A percentile compares a stretch with the other conserved stretches of the same genome.
Conservation (phyloP, 2,329 filamentous ascomycete genomes). For the Hypoxylon sp. region DNA sequence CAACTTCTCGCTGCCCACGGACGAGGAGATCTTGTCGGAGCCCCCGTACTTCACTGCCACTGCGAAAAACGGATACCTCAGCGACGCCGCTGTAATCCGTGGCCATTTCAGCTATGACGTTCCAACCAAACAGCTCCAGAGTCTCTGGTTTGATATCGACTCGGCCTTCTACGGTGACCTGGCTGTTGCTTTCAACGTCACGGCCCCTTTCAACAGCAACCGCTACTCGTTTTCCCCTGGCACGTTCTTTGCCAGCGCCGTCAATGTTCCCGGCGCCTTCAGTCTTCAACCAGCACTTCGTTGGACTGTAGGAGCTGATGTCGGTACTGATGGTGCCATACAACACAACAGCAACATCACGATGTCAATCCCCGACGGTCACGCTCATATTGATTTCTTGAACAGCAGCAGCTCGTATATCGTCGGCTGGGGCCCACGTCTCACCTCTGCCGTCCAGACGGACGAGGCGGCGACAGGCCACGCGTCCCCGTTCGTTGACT, state of each 20-base stretch:
- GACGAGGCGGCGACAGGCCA: slow-evolving; percentile 44
- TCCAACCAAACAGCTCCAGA: slow-evolving; percentile 44
- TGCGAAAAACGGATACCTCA: slow-evolving; percentile 48
- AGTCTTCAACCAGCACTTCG: slow-evolving; percentile 49
- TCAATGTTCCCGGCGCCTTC: slow-evolving; percentile 53
- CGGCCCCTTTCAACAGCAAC: slow-evolving; percentile 45
- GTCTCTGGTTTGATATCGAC: slow-evolving; percentile 54
- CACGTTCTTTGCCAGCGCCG: slow-evolving; percentile 48
- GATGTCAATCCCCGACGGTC: slow-evolving; percentile 47
- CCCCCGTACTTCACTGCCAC: slow-evolving; percentile 46
- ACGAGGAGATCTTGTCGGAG: slow-evolving; percentile 44
- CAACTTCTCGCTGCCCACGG: slow-evolving; percentile 35
- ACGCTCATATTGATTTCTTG: slow-evolving; percentile 51
- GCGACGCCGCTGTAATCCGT: slow-evolving; percentile 50
- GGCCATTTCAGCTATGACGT: slow-evolving; percentile 54
- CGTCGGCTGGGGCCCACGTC: slow-evolving; percentile 50
- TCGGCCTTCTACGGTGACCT: slow-evolving; percentile 49
- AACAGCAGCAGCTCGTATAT: slow-evolving; percentile 41
- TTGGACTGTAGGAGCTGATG: slow-evolving; percentile 49
- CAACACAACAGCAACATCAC: slow-evolving; percentile 44
- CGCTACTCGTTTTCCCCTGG: slow-evolving; percentile 46
- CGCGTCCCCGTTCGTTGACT: slow-evolving; percentile 45
- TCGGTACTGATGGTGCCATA: slow-evolving; percentile 47
- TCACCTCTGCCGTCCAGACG: slow-evolving; percentile 46
- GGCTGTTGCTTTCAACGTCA: slow-evolving; percentile 47